Base-by-base conservation (phyloP, 306 rosid genomes). In the Hippophae rhamnoides region DNA sequence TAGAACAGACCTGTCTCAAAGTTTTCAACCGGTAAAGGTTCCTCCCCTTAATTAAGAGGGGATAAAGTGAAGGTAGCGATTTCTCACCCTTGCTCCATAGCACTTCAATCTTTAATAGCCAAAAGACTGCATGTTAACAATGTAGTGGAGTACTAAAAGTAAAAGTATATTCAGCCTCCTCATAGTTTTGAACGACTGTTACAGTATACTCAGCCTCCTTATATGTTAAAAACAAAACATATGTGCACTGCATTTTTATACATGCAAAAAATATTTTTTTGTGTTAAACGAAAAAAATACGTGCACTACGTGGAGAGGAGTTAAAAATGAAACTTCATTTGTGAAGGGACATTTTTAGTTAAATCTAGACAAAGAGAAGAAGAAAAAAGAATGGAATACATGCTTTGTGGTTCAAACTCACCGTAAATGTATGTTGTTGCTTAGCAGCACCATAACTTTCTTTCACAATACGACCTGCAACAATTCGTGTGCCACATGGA, bases 71-170 rank as follows among this genome's bases (percentile, higher is more conserved):
- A 58, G 92, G 92, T 40, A 83, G 85, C 61, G 92, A 82, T 58
- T 80, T 85, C 79, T 81, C 89, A 65, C 98, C 96, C 68, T 81
- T 92, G 75, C 98, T 87, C 98, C 98, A 92, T 10, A 87, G 81
- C 27, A 87, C 96, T 78, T 92, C 95, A 76, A 92, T 78, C 98
- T 92, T 70, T 50, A 56, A 71, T 42, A 71, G 25, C 50, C 57
- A 56, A 64, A 43, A 44, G 68, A 43, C 25, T 26, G 41, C 41
- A 46, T 10, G 41, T 62, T 66, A 59, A 60, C 76, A 25, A 48
- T 40, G 54, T 60, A 52, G 58, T 40, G 43, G 69, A 40, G 47
- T 13, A 61, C 43, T 7, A 58, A 31, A 31, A 31, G 38, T 31
- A 31, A 4, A 31, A 31, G 38, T 31, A 65, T 48, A 46, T 4